These are phyloP conservation scores for Orbilia oligospora DNA, from an alignment of 2,329 filamentous ascomycete genomes.

Conservation along the genomic window DNA sequence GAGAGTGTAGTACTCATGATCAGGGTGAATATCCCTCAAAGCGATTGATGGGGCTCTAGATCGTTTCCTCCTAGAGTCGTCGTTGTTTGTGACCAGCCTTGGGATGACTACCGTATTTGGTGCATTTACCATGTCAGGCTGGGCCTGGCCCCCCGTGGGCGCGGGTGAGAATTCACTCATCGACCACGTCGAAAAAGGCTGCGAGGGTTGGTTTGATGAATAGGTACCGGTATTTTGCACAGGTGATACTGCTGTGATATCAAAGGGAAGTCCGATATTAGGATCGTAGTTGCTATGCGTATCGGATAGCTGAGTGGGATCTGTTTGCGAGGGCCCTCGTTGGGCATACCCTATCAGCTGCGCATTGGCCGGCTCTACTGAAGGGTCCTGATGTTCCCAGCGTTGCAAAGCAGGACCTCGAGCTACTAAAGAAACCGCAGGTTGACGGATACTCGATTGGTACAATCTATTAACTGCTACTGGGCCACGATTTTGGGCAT, in stretches of 20 bases:
- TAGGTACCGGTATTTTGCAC: neutral
- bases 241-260: neutral
- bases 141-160: neutral
- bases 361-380: constrained; percentile 5
- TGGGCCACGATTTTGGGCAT: neutral
- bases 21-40: neutral
- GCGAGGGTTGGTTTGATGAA: neutral
- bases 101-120: neutral
- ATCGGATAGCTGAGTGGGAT: neutral
- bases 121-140: neutral
- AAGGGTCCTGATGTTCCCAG: neutral
- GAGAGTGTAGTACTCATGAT: constrained; percentile 7
- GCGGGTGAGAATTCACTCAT: neutral
- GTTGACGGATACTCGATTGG: neutral
- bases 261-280: neutral
- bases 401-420: neutral
- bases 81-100: neutral
- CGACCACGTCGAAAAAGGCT: neutral
- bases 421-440: neutral
- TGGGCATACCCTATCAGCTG: neutral
- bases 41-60: neutral
- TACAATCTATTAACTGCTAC: neutral
- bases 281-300: neutral
- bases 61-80: neutral
- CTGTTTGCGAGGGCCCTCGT: neutral